phyloP scores from a whole-genome alignment of 2,329 filamentous ascomycete species.

The Talaromyces sp. region DNA sequence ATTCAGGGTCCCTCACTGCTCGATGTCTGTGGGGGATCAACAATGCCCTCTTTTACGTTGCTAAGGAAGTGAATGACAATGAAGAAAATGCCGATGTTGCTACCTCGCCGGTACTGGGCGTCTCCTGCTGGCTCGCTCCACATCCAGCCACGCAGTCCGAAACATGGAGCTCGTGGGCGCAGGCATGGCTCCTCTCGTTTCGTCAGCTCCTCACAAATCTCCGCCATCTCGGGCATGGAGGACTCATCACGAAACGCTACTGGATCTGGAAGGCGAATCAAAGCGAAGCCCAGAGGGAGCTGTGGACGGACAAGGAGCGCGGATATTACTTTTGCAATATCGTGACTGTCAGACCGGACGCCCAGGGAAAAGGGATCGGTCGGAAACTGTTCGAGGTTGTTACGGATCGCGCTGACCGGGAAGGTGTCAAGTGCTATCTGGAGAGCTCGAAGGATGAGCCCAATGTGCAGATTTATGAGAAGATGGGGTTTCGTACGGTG shows the following conservation, averaged over 20 bases:
- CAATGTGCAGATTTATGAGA: slow-evolving; percentile 65
- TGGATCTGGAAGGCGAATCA: slow-evolving; percentile 68
- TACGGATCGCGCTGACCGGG: slow-evolving; percentile 56
- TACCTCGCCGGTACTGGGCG: slow-evolving; percentile 53
- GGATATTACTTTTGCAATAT: slow-evolving; percentile 76
- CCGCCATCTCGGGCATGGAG: slow-evolving; percentile 59
- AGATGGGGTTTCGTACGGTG: slow-evolving; percentile 60
- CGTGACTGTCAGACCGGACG: slow-evolving; percentile 60
- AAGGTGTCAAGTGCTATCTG: slow-evolving; percentile 62
- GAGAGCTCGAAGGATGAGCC: slow-evolving; percentile 64
- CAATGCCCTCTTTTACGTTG: slow-evolving; percentile 64
- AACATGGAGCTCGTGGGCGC: slow-evolving; percentile 58
- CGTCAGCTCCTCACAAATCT: slow-evolving; percentile 63
- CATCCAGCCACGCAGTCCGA: slow-evolving; percentile 41
- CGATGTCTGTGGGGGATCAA: slow-evolving; percentile 66
- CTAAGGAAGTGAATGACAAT: slow-evolving; percentile 40
- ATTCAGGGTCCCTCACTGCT: slow-evolving; percentile 57
- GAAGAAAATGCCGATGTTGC: background rate
- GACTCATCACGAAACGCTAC: slow-evolving; percentile 60
- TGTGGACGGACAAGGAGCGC: slow-evolving; percentile 56
- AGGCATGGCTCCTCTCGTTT: slow-evolving; percentile 61
- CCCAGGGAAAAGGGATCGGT: slow-evolving; percentile 62
- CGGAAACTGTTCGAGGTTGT: slow-evolving; percentile 59
- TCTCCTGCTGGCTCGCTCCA: slow-evolving; percentile 67
- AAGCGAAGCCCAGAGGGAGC: slow-evolving; percentile 51